Conservation (phyloP, 495 filamentous ascomycete species). For the Penicillium coprophilum region DNA sequence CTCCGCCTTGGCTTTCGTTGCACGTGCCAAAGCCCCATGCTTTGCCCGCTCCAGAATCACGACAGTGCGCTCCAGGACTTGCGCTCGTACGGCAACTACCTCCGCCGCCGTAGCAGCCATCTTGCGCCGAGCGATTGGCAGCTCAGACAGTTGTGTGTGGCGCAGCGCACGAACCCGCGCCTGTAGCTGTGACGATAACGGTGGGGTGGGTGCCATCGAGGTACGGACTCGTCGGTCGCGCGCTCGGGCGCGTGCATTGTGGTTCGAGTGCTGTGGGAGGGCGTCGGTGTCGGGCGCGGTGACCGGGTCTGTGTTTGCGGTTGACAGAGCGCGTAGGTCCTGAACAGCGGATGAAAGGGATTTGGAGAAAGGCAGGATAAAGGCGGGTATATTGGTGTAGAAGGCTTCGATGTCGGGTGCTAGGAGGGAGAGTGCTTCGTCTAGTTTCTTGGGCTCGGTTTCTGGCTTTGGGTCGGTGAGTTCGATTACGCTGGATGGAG, state of each 20-base stretch:
- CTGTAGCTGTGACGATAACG: constrained; percentile 29
- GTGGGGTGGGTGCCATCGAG: constrained; percentile 24
- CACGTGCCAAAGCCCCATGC: constrained; percentile 63
- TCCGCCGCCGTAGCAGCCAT: constrained; percentile 42
- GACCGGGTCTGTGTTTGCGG: neutral
- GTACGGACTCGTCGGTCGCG: constrained; percentile 32
- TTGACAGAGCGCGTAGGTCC: constrained; percentile 30
- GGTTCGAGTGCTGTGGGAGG: constrained; percentile 10
- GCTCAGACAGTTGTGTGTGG: constrained; percentile 30
- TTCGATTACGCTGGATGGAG: constrained; percentile 28
- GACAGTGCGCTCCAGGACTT: constrained; percentile 42
- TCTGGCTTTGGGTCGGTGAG: constrained; percentile 18
- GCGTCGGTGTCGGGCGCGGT: constrained; percentile 7
- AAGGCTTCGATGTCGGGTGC: constrained; percentile 40
- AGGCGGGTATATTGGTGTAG: constrained; percentile 33
- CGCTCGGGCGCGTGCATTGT: constrained; percentile 26
- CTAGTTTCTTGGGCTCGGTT: constrained; percentile 9
- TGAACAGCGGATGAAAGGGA: constrained; percentile 25
- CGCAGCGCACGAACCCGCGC: constrained; percentile 32
- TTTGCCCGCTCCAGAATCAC: constrained; percentile 57
- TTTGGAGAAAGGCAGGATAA: constrained; percentile 31
- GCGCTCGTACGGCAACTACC: constrained; percentile 34
- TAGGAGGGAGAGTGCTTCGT: constrained; percentile 36
- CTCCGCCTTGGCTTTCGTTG: constrained; percentile 52
- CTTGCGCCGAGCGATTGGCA: constrained; percentile 34